Evolutionary conservation across 345 rosid species (phyloP).

Genomic region (Salix exigua): DNA sequence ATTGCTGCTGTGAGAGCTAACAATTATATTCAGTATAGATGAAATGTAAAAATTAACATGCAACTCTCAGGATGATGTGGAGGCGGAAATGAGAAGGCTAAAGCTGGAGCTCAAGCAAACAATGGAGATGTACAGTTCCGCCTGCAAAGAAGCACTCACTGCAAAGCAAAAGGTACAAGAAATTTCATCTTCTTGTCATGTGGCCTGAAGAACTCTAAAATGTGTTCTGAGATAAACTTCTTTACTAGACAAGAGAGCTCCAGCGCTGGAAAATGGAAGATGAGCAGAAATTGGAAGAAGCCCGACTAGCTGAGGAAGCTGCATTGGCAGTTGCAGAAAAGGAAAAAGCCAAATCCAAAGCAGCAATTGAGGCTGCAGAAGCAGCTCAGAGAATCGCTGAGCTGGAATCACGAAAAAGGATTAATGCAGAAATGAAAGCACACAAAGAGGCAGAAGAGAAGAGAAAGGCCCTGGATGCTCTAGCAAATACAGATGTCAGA

Average conservation of each 20-base stretch:
- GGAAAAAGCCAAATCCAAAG: slow-evolving; percentile 82
- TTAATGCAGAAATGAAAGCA: slow-evolving; percentile 73
- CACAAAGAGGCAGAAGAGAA: slow-evolving; percentile 65
- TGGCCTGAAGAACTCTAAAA: background rate
- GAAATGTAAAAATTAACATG: too few species aligned
- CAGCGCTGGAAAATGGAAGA: slow-evolving; percentile 82
- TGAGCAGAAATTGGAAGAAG: slow-evolving; percentile 66
- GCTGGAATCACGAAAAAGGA: slow-evolving; percentile 65
- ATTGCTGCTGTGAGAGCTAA: background rate
- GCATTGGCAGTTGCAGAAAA: slow-evolving; percentile 67
- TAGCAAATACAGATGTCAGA: slow-evolving; percentile 48
- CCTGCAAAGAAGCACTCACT: slow-evolving; percentile 90
- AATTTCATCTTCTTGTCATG: background rate
- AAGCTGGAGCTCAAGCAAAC: slow-evolving; percentile 89
- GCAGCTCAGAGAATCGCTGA: slow-evolving; percentile 82
- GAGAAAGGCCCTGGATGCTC: slow-evolving; percentile 55
- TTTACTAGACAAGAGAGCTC: slow-evolving; percentile 70
- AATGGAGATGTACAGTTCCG: slow-evolving; percentile 88
- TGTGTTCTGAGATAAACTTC: background rate
- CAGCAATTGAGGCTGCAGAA: slow-evolving; percentile 81
- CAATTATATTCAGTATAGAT: background rate
- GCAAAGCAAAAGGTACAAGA: slow-evolving; percentile 68
- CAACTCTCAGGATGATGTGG: slow-evolving; percentile 59
- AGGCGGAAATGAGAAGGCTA: slow-evolving; percentile 90
- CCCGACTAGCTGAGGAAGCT: slow-evolving; percentile 67